A percentile compares a stretch with the other conserved stretches of the same genome.
Conservation (phyloP, 2,329 filamentous ascomycete genomes). For the Fusarium sp. region DNA sequence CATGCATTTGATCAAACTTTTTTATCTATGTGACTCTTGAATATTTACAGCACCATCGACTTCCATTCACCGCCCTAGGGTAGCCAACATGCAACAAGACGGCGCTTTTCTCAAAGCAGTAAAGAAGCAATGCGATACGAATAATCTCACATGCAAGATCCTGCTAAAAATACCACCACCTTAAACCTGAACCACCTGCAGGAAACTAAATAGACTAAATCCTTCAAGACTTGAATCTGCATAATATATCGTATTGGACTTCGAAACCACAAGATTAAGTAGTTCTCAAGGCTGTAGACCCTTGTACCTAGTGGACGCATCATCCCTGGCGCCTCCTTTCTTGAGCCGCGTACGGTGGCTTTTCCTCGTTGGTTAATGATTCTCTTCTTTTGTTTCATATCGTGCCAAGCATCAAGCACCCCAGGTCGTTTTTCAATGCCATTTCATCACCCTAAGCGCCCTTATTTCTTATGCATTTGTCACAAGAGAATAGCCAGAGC, state of each 20-base stretch:
- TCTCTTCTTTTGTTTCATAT: conserved; percentile 41
- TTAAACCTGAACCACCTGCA: not conserved
- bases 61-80: not conserved
- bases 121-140: conserved; percentile 8
- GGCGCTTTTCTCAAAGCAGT: conserved; percentile 21
- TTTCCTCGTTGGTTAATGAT: conserved; percentile 39
- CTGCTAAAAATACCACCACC: conserved; percentile 8
- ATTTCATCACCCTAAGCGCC: conserved; percentile 25
- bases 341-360: conserved; percentile 34
- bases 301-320: conserved; percentile 10
- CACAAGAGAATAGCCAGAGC: not conserved
- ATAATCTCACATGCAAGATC: not conserved
- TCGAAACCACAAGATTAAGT: not conserved
- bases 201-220: not conserved
- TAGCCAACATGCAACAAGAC: not conserved
- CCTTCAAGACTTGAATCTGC: not conserved
- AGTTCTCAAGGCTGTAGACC: not conserved
- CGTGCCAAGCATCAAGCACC: conserved; percentile 27
- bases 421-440: conserved; percentile 3
- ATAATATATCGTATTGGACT: conserved; percentile 1
- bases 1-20: too few species aligned
- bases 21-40: not conserved
- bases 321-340: conserved; percentile 38
- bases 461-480: not conserved
- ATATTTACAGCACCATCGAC: not conserved